Conservation (phyloP, 768 basidiomycete genomes). For the Leccinum sublutescens region DNA sequence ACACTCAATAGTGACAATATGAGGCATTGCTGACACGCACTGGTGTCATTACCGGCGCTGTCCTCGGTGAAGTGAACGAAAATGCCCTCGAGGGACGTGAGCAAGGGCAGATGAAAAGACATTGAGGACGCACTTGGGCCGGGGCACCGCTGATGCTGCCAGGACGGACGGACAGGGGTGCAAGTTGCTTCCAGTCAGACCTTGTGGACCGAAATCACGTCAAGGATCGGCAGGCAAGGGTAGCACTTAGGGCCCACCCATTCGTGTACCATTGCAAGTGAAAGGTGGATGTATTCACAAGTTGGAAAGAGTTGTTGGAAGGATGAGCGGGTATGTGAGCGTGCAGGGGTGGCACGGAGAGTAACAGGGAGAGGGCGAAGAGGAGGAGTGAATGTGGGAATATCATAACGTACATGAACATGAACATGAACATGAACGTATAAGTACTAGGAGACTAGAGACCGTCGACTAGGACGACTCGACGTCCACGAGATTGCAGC, state of each 20-base stretch:
- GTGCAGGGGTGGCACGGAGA: slow-evolving; percentile 11
- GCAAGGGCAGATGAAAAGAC: neutral
- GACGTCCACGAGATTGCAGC: slow-evolving; percentile 1
- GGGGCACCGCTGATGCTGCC: slow-evolving; percentile 41
- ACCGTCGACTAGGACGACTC: slow-evolving; percentile 10
- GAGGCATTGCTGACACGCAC: slow-evolving; percentile 43
- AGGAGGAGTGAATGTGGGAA: neutral
- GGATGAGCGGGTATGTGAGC: slow-evolving; percentile 73
- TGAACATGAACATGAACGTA: slow-evolving; percentile 2
- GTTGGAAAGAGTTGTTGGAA: slow-evolving; percentile 60
- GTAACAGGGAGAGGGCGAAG: slow-evolving; percentile 4
- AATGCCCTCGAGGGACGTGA: slow-evolving; percentile 53
- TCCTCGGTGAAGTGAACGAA: slow-evolving; percentile 82
- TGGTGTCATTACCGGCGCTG: slow-evolving; percentile 43
- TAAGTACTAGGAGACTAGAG: neutral
- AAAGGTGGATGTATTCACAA: slow-evolving; percentile 42
- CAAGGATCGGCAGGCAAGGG: slow-evolving; percentile 7
- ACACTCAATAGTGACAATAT: slow-evolving; percentile 12
- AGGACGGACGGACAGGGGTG: slow-evolving; percentile 56
- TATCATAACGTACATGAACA: slow-evolving; percentile 7
- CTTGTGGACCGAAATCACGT: slow-evolving; percentile 30
- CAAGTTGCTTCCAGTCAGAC: slow-evolving; percentile 52
- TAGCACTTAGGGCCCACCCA: slow-evolving; percentile 34
- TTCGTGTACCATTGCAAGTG: slow-evolving; percentile 59
- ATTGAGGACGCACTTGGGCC: slow-evolving; percentile 46